A percentile compares a stretch with the other conserved stretches of the same genome.
Evolutionary conservation across 352 stramenopile species (phyloP).

Genomic region (Discostella stelligera): DNA sequence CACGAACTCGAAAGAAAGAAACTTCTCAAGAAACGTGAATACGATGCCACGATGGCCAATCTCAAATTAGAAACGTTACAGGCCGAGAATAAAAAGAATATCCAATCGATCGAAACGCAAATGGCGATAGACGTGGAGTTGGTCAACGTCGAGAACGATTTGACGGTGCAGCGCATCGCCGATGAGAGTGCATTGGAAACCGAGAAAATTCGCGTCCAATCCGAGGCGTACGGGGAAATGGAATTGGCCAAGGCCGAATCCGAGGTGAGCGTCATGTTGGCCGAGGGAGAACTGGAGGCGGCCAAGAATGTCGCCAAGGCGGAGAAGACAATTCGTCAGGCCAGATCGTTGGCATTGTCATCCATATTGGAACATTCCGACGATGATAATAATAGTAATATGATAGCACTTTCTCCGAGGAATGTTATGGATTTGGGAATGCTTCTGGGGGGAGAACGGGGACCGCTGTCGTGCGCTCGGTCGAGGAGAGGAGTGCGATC

Average conservation of each 20-base stretch:
- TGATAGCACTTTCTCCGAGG: not conserved
- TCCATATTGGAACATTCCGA: conserved; percentile 2
- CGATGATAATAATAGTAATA: not conserved
- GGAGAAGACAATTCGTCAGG: conserved; percentile 27
- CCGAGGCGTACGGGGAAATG: conserved; percentile 16
- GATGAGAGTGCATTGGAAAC: conserved; percentile 32
- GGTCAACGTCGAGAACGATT: conserved; percentile 31
- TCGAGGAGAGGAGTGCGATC: not conserved
- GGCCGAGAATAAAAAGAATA: conserved; percentile 15
- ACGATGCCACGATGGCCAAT: conserved; percentile 14
- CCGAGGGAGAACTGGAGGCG: conserved; percentile 26
- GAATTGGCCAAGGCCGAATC: conserved; percentile 20
- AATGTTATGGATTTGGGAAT: too few species aligned
- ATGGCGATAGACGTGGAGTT: conserved; percentile 32
- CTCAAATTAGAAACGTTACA: conserved; percentile 14
- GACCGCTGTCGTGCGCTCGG: not conserved
- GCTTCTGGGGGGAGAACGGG: not conserved
- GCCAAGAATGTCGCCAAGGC: conserved; percentile 25
- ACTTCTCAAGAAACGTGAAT: conserved; percentile 23
- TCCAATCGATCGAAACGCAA: conserved; percentile 41
- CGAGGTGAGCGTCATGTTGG: conserved; percentile 31
- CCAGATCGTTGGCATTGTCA: conserved; percentile 15
- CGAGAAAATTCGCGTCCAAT: conserved; percentile 28
- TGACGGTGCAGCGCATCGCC: conserved; percentile 19
- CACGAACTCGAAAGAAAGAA: conserved; percentile 20